These are phyloP conservation scores for Hepatocystis sp. DNA, from an alignment of 169 alveolate species.

Conservation along the genomic window DNA sequence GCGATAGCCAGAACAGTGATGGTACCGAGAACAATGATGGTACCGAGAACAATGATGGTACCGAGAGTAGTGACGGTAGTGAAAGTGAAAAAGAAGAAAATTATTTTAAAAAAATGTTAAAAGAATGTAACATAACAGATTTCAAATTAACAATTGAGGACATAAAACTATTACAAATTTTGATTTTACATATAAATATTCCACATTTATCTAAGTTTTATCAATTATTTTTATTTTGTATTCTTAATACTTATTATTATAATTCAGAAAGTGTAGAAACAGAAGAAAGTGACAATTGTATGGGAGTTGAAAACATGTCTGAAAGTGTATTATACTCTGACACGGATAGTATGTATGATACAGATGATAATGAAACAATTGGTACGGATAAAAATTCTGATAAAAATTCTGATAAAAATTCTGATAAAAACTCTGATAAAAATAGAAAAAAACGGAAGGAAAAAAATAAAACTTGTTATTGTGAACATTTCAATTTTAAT, in stretches of 20 bases:
- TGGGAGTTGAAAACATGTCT: background rate
- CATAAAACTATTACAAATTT: conserved; percentile 32
- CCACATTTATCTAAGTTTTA: conserved; percentile 35
- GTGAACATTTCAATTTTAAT: conserved; percentile 27
- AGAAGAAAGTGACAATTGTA: background rate
- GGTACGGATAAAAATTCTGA: background rate
- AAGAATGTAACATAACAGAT: conserved; percentile 24
- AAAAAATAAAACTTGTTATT: conserved; percentile 13
- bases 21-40: background rate
- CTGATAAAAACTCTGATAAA: background rate
- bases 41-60: background rate
- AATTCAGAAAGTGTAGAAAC: background rate
- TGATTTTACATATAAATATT: conserved; percentile 41
- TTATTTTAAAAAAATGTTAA: conserved; percentile 5
- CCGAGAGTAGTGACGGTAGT: background rate
- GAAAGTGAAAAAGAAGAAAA: conserved; percentile 15
- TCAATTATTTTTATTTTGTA: conserved; percentile 56
- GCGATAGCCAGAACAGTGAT: too few species aligned
- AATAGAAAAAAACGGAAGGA: background rate
- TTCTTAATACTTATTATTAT: conserved; percentile 34
- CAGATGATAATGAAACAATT: background rate
- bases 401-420: background rate
- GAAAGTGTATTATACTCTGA: too few species aligned
- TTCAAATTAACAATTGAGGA: conserved; percentile 39
- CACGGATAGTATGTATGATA: background rate